These are phyloP conservation scores for Cercospora sojina DNA, from an alignment of 2,329 filamentous ascomycete genomes.

Conservation along the genomic window DNA sequence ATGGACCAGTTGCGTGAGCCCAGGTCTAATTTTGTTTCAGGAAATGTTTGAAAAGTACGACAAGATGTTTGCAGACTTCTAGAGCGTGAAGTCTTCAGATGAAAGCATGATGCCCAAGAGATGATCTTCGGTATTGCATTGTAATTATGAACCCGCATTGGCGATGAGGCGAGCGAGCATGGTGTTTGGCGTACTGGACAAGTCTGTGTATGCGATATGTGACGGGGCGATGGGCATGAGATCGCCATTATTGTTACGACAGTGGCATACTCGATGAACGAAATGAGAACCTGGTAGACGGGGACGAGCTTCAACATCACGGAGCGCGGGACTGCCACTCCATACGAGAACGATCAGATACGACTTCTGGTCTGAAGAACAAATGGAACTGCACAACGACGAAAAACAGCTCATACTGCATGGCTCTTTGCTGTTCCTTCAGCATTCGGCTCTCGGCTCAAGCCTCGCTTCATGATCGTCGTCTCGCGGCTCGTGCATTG, in stretches of 20 bases:
- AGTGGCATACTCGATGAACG: constrained; percentile 7
- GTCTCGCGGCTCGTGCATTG: constrained; percentile 1
- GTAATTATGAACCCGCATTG: constrained; percentile 18
- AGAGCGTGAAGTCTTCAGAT: constrained; percentile 20
- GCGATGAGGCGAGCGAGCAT: constrained; percentile 17
- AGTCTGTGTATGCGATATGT: neutral
- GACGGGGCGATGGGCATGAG: neutral
- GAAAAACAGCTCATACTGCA: neutral
- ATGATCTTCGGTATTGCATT: constrained; percentile 20
- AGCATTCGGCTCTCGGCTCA: constrained; percentile 6
- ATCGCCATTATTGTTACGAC: constrained; percentile 8
- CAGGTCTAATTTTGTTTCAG: constrained; percentile 12
- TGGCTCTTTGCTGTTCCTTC: neutral
- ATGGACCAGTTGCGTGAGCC: neutral
- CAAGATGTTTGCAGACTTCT: constrained; percentile 70
- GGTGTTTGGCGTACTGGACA: constrained; percentile 22
- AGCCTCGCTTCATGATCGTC: neutral
- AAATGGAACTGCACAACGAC: neutral
- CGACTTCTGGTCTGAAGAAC: neutral
- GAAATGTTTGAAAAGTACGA: constrained; percentile 71
- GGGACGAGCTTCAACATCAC: neutral
- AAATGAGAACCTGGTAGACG: neutral
- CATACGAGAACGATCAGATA: constrained; percentile 3
- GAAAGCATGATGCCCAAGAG: neutral
- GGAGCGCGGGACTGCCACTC: neutral